These are phyloP conservation scores for Cyclotella sp. DNA, from an alignment of 108 stramenopile genomes.

Conservation along the genomic window DNA sequence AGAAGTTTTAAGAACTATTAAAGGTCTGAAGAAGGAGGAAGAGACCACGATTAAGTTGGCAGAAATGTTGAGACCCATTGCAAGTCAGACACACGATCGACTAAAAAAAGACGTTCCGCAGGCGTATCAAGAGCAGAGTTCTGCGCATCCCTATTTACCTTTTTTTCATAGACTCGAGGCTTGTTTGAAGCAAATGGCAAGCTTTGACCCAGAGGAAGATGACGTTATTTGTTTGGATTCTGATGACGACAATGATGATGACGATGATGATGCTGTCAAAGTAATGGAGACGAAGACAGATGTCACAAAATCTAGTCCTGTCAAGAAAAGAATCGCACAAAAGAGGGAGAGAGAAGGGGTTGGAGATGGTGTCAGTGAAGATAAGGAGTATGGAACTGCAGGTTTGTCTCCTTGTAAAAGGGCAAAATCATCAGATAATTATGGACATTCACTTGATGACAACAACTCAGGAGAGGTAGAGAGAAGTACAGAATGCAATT, in stretches of 20 bases:
- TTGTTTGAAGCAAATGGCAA: constrained; percentile 77
- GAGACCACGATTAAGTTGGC: constrained; percentile 66
- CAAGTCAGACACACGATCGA: constrained; percentile 60
- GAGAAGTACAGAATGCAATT: constrained; percentile 5
- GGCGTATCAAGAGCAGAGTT: constrained; percentile 85
- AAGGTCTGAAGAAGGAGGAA: constrained; percentile 59
- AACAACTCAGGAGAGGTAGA: constrained; percentile 5
- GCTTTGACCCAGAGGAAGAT: constrained; percentile 89
- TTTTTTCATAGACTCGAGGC: constrained; percentile 88
- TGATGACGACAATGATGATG: constrained; percentile 54
- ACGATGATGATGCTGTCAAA: constrained; percentile 27
- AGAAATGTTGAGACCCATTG: constrained; percentile 70
- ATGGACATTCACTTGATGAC: not conserved
- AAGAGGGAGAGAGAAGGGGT: constrained; percentile 16
- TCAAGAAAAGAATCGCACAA: constrained; percentile 8
- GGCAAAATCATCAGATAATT: constrained; percentile 4
- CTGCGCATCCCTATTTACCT: constrained; percentile 89
- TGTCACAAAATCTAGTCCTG: not conserved
- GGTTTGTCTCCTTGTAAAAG: not conserved
- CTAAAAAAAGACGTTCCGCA: constrained; percentile 81
- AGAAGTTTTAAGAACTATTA: constrained; percentile 64
- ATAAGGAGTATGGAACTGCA: not conserved
- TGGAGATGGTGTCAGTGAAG: not conserved
- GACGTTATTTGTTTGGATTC: constrained; percentile 85
- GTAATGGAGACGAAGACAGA: not conserved